Evolutionary conservation across 345 rosid genomes (phyloP).

Genomic region (Mangifera indica): DNA sequence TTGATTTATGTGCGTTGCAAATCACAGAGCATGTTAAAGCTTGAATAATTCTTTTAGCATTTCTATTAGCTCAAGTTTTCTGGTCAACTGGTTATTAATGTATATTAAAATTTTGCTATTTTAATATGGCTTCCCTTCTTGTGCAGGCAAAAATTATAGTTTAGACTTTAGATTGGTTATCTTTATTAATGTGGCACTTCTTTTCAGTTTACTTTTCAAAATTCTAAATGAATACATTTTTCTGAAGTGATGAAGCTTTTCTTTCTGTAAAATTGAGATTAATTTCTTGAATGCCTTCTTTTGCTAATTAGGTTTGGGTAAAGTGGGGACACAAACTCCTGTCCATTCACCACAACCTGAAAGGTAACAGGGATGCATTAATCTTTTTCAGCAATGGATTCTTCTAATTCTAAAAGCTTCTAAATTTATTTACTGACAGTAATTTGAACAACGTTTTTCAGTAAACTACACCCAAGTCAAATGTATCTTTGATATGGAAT

Average conservation of each 20-base stretch:
- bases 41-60: background rate
- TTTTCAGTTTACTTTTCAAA: slow-evolving; percentile 1
- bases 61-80: background rate
- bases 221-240: background rate
- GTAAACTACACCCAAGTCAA: background rate
- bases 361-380: slow-evolving; percentile 43
- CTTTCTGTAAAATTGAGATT: slow-evolving; percentile 1
- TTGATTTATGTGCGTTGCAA: background rate
- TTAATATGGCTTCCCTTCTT: background rate
- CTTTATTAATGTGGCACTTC: background rate
- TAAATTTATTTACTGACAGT: slow-evolving; percentile 8
- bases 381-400: background rate
- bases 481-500: background rate
- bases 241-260: background rate
- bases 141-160: background rate
- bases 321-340: slow-evolving; percentile 65
- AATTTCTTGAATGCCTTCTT: background rate
- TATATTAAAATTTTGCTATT: background rate
- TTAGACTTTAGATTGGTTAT: background rate
- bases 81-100: background rate
- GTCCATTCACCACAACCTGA: slow-evolving; percentile 49
- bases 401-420: background rate
- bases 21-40: background rate
- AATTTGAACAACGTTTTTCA: background rate
- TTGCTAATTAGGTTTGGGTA: slow-evolving; percentile 65